Base-by-base conservation (phyloP, 2,329 filamentous ascomycete species). In the Ciborinia camelliae region DNA sequence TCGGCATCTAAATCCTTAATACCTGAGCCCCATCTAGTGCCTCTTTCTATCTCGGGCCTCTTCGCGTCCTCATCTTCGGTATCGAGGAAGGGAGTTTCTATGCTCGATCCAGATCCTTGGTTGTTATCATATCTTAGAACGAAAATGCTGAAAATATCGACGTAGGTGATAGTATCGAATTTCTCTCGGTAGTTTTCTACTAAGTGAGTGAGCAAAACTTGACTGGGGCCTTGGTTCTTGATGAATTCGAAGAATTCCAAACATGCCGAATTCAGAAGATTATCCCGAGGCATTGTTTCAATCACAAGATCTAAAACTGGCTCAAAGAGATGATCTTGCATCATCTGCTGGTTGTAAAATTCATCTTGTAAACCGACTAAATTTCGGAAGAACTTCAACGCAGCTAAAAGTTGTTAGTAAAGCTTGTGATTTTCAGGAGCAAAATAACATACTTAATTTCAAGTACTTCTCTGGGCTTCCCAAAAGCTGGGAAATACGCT, bases 161-260 rank as follows among this genome's bases (percentile, higher is more conserved):
- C 87, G 74, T 95, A 95, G 59, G 86, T 90, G 66, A 97, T 88
- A 23, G 81, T 80, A 69, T 89, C 81, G 54, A 98, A 76, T 73
- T 88, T 89, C 18, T 94, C 90, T 28, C 92, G 86, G 73, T 94
- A 92, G 61, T 89, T 90, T 70, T 92, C 89, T 14, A 96, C 91
- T 28, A 98, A 80, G 74, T 97, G 90, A 68, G 88, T 87, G 64
- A 96, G 87, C 54, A 97, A 81, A 18, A 90, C 86, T 72, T 93
- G 83, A 63, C 87, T 87, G 12, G 55, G 35, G 20, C 41, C 55
- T 72, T 96, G 91, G 74, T 88, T 87, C 75, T 89, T 92, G 72
- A 98, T 90, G 73, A 89, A 92, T 73, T 96, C 92, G 69, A 99
- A 98, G 51, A 99, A 85, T 73, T 99, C 95, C 12, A 98, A 82